Conservation (phyloP, 179 eudicot genomes). For the Monotropa hypopitys region DNA sequence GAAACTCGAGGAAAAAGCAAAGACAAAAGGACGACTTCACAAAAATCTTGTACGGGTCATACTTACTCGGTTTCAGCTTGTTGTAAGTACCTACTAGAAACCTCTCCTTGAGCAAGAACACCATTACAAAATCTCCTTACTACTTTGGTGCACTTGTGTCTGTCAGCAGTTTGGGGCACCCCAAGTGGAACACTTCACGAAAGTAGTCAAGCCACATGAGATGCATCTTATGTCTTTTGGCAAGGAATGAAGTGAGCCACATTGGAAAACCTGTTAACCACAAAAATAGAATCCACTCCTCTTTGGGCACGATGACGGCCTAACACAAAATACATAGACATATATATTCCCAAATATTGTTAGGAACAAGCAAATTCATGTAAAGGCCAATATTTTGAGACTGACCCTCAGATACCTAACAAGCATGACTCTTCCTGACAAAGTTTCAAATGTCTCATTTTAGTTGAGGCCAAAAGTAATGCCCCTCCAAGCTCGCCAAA, state of each 20-base stretch:
- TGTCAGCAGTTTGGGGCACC: not conserved
- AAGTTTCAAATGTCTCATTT: not conserved
- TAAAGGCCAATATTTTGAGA: not conserved
- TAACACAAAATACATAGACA: not conserved
- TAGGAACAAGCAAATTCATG: not conserved
- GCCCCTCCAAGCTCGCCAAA: not conserved
- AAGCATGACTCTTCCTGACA: not conserved
- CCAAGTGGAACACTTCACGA: not conserved
- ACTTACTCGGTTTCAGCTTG: not conserved
- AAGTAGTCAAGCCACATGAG: not conserved
- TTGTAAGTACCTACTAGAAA: not conserved
- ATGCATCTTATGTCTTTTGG: not conserved
- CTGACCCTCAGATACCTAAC: not conserved
- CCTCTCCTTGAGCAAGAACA: not conserved
- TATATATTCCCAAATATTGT: not conserved
- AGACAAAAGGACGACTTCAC: too few relatives aligned
- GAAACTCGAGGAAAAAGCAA: too few relatives aligned
- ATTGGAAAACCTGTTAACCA: not conserved
- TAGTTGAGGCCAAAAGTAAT: not conserved
- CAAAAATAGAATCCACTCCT: not conserved
- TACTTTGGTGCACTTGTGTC: not conserved
- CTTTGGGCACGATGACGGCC: not conserved
- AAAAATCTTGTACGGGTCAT: not conserved
- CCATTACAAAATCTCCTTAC: not conserved
- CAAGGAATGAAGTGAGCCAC: not conserved